These are phyloP conservation scores for Aspergillus ostianus DNA, from an alignment of 495 filamentous ascomycete genomes.

Conservation along the genomic window DNA sequence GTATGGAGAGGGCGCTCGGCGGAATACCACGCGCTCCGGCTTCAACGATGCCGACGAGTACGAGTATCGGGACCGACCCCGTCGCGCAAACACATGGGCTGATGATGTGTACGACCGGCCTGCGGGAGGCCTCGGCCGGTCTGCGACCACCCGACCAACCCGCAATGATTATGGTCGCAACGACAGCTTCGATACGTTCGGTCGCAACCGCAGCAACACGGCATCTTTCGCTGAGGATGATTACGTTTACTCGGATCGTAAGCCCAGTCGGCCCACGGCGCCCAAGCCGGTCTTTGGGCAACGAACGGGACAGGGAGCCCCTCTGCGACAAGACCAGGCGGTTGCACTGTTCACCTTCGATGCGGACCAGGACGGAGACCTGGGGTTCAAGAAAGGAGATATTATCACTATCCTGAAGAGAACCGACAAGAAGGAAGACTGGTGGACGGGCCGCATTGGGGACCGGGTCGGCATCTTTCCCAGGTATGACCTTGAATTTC, in stretches of 20 bases:
- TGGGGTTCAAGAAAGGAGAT: constrained; percentile 96
- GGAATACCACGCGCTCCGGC: constrained; percentile 53
- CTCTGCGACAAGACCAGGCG: constrained; percentile 77
- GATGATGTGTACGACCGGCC: constrained; percentile 84
- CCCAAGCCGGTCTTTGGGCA: constrained; percentile 81
- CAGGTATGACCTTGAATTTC: constrained; percentile 32
- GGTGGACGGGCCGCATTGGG: constrained; percentile 71
- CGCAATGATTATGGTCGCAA: constrained; percentile 25
- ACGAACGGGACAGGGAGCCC: constrained; percentile 51
- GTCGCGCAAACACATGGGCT: constrained; percentile 77
- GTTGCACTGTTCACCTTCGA: constrained; percentile 91
- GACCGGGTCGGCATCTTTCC: constrained; percentile 65
- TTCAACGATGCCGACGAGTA: constrained; percentile 44
- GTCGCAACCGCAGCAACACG: constrained; percentile 47
- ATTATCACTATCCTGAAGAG: constrained; percentile 96
- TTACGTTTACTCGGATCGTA: constrained; percentile 58
- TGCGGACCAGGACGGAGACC: constrained; percentile 85
- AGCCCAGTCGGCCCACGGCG: constrained; percentile 67
- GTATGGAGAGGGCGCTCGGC: constrained; percentile 69
- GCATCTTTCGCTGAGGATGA: constrained; percentile 47
- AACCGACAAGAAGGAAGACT: constrained; percentile 92
- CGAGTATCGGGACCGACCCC: constrained; percentile 64
- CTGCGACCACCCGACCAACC: constrained; percentile 45
- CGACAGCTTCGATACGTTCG: constrained; percentile 49
- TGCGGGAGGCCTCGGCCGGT: constrained; percentile 45